A percentile compares a stretch with the other conserved stretches of the same genome.
Evolutionary conservation across 1,139 yeast genomes (phyloP).

Genomic region (Yamadazyma mexicana): DNA sequence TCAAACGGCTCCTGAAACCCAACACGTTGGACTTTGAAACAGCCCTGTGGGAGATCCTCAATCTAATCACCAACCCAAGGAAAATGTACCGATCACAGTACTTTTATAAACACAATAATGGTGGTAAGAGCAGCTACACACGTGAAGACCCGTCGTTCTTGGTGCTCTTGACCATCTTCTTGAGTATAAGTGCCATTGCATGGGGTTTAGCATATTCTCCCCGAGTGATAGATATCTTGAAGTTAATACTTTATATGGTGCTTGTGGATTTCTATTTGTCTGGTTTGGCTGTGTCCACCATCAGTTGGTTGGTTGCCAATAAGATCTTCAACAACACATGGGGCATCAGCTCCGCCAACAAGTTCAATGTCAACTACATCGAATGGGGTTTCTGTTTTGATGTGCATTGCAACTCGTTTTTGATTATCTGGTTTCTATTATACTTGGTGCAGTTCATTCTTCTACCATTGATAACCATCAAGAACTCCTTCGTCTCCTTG

Average conservation of each 20-base stretch:
- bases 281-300: slow-evolving; percentile 68
- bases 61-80: slow-evolving; percentile 71
- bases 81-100: slow-evolving; percentile 81
- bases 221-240: slow-evolving; percentile 55
- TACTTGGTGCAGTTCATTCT: slow-evolving; percentile 76
- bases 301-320: slow-evolving; percentile 73
- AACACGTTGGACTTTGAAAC: slow-evolving; percentile 88
- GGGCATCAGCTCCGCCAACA: slow-evolving; percentile 24
- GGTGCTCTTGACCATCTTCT: slow-evolving; percentile 61
- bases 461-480: slow-evolving; percentile 66
- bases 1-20: slow-evolving; percentile 59
- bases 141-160: slow-evolving; percentile 92
- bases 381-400: slow-evolving; percentile 97
- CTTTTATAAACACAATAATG: slow-evolving; percentile 54
- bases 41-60: slow-evolving; percentile 86
- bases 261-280: slow-evolving; percentile 74
- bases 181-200: slow-evolving; percentile 75
- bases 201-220: slow-evolving; percentile 90
- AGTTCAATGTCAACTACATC: slow-evolving; percentile 51
- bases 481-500: slow-evolving; percentile 59
- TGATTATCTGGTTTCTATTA: slow-evolving; percentile 75
- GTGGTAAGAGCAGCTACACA: slow-evolving; percentile 54
- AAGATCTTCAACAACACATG: slow-evolving; percentile 51
- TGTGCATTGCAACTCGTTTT: slow-evolving; percentile 85
- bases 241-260: slow-evolving; percentile 78